Evolutionary conservation across 768 basidiomycete species (phyloP).

Genomic region (Phlegmacium glaucopus): DNA sequence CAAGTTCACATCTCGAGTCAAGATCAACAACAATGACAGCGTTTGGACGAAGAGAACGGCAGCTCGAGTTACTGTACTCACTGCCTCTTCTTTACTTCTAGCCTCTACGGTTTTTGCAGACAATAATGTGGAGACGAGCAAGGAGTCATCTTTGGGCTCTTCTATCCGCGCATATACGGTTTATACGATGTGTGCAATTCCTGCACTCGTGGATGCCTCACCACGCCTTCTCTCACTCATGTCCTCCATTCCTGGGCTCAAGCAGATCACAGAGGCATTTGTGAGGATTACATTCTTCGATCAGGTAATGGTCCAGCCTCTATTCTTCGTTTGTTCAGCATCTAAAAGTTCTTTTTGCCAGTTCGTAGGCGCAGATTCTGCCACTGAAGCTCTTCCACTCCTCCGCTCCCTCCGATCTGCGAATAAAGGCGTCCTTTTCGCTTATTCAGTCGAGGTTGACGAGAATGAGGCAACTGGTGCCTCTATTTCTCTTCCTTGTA

Average conservation of each 20-base stretch:
- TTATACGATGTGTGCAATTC: conserved; percentile 77
- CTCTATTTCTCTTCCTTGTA: conserved; percentile 14
- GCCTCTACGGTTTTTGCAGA: conserved; percentile 11
- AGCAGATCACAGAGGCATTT: conserved; percentile 59
- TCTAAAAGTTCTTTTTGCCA: conserved; percentile 20
- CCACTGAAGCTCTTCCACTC: conserved; percentile 60
- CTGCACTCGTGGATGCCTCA: conserved; percentile 71
- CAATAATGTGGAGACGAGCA: neutral
- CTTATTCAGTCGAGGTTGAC: conserved; percentile 85
- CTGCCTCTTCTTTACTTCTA: conserved; percentile 8
- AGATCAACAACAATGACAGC: neutral
- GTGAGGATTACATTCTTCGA: conserved; percentile 83
- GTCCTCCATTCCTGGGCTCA: conserved; percentile 54
- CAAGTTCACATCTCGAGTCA: neutral
- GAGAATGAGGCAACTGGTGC: conserved; percentile 45
- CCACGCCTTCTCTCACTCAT: conserved; percentile 59
- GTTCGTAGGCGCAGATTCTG: conserved; percentile 91
- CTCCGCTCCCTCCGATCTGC: conserved; percentile 57
- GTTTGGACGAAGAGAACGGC: conserved; percentile 7
- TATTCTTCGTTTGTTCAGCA: neutral
- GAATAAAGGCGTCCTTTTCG: conserved; percentile 75
- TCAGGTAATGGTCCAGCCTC: conserved; percentile 47
- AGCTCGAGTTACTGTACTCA: conserved; percentile 10
- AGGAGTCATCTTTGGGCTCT: conserved; percentile 6
- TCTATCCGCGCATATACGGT: conserved; percentile 72